Base-by-base conservation (phyloP, 345 rosid species). In the Rhodamnia argentea region DNA sequence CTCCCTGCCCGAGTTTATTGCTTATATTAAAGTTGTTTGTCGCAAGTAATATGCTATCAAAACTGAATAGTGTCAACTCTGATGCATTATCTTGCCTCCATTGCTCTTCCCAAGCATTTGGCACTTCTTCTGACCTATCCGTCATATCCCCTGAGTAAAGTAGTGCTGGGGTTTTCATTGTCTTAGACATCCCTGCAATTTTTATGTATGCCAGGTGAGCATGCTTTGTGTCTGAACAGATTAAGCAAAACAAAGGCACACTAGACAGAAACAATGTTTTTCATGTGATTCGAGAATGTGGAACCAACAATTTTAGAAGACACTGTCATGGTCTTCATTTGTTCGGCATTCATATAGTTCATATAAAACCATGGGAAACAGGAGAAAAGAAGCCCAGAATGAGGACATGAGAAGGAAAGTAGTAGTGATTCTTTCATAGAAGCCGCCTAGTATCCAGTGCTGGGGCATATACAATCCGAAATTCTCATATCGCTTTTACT, bases 1-100 rank as follows among this genome's bases (percentile, higher is more conserved):
- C 87, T 76, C 87, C 87, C 78, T 85, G 87, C 10, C 87, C 87
- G 42, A 85, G 87, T 51, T 76, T 85, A 47, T 85, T 55, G 14
- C 18, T 55, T 12, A 44, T 47, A 56, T 54, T 42, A 16, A 85
- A 85, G 59, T 53, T 85, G 26, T 54, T 76, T 40, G 87, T 76
- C 7, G 87, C 86, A 22, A 32, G 56, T 14, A 86, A 13, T 50
- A 86, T 50, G 52, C 51, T 82, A 13, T 32, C 27, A 11, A 86
- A 52, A 29, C 75, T 54, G 24, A 29, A n/a, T 32, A 82, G 22
- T 13, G 87, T 81, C 32, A 86, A 14, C 26, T 86, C 87, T 32
- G 87, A 51, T 22, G 52, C 40, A 60, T 59, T 13, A 26, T 83
- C 85, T 23, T 59, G 50, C 47, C 62, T 64, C 60, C 27, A 64